A percentile compares a stretch with the other conserved stretches of the same genome.
Conservation (phyloP, 257 asterid genomes). For the Nemophila menziesii region DNA sequence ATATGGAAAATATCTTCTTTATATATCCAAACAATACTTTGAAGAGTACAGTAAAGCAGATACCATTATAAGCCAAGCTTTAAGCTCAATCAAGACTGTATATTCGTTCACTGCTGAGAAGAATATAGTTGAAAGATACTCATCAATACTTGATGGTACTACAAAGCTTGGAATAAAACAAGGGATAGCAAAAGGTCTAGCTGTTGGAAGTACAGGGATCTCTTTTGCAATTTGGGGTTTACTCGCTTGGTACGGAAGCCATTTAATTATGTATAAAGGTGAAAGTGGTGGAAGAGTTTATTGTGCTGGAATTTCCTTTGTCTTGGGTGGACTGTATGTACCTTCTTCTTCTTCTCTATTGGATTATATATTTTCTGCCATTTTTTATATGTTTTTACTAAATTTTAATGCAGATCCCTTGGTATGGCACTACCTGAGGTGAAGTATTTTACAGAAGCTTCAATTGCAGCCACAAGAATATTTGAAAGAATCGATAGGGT, state of each 20-base stretch:
- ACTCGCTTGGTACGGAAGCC: slow-evolving; percentile 91
- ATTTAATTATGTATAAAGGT: slow-evolving; percentile 58
- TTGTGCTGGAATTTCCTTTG: slow-evolving; percentile 63
- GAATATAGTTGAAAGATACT: slow-evolving; percentile 47
- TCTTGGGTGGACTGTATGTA: slow-evolving; percentile 82
- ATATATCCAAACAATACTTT: slow-evolving; percentile 39
- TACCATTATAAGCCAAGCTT: slow-evolving; percentile 50
- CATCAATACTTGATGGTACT: slow-evolving; percentile 38
- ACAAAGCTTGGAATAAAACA: slow-evolving; percentile 63
- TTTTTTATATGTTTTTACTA: not conserved
- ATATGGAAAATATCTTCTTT: slow-evolving; percentile 54
- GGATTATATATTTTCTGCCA: not conserved
- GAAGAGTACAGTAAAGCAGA: slow-evolving; percentile 61
- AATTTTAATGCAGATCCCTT: slow-evolving; percentile 41
- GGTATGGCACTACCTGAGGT: slow-evolving; percentile 80
- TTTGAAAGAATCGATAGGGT: slow-evolving; percentile 50
- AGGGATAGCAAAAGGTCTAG: slow-evolving; percentile 75
- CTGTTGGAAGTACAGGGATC: slow-evolving; percentile 67
- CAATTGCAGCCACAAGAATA: slow-evolving; percentile 64
- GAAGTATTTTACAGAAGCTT: slow-evolving; percentile 71
- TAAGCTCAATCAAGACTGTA: slow-evolving; percentile 70
- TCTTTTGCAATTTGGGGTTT: slow-evolving; percentile 85
- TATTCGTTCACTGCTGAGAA: slow-evolving; percentile 79
- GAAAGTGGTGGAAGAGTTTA: slow-evolving; percentile 78
- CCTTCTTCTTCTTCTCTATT: slow-evolving; percentile 3